Percentiles rank a stretch among this genome's conserved stretches.
Conservation (phyloP, 2,329 filamentous ascomycete genomes). For the Davidsoniella neocaledoniae region DNA sequence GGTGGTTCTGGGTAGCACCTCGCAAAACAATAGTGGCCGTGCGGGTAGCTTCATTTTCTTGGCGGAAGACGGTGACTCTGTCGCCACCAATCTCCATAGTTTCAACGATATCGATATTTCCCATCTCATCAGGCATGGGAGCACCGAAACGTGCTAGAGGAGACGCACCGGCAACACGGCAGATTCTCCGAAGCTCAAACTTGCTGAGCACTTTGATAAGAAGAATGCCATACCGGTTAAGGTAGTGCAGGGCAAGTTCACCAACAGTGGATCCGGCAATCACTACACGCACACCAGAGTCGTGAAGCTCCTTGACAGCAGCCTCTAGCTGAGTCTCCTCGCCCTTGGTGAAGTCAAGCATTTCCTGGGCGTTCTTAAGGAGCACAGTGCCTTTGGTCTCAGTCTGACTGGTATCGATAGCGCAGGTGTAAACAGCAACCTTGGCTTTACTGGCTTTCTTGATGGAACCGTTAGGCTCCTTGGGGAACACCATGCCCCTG, state of each 20-base stretch:
- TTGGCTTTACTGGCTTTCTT: conserved; percentile 90
- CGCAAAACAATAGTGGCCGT: conserved; percentile 89
- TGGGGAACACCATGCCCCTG: conserved; percentile 95
- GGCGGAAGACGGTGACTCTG: conserved; percentile 93
- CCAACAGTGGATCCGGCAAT: conserved; percentile 87
- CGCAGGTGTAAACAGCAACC: conserved; percentile 91
- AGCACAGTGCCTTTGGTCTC: conserved; percentile 98
- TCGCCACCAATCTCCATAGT: conserved; percentile 96
- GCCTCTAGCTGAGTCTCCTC: conserved; percentile 86
- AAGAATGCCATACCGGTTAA: conserved; percentile 92
- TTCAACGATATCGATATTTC: conserved; percentile 83
- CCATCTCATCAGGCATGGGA: conserved; percentile 99
- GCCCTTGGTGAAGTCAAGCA: conserved; percentile 95
- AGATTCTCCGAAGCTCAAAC: conserved; percentile 87
- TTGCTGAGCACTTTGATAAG: conserved; percentile 96
- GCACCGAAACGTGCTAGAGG: conserved; percentile 90
- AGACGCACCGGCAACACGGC: conserved; percentile 89
- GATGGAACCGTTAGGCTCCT: conserved; percentile 79
- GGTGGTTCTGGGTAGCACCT: conserved; percentile 92
- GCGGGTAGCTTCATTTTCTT: conserved; percentile 81
- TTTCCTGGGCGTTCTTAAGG: conserved; percentile 93
- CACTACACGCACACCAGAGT: conserved; percentile 81
- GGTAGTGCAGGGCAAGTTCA: conserved; percentile 90
- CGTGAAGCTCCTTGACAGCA: conserved; percentile 86
- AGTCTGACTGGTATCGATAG: conserved; percentile 88